Evolutionary conservation across 2,329 filamentous ascomycete species (phyloP), one percentile per base, ranked within the genome.

Genomic region (Fusarium sacchari): DNA sequence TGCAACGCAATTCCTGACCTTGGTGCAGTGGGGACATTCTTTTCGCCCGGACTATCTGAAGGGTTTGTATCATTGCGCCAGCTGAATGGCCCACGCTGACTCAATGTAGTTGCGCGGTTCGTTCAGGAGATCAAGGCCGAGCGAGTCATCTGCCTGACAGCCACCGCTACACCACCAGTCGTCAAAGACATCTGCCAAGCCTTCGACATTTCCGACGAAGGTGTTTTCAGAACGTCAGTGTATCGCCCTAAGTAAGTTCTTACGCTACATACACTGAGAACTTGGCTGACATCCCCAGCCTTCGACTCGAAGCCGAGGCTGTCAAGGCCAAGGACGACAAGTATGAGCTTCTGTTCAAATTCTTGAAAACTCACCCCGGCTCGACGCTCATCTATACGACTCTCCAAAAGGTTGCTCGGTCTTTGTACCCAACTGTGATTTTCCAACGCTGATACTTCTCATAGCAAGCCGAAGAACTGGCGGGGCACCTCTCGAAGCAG

Each of bases 301-400:
- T 92, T 10, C 82, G 84, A n/a, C 80, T 92, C 3, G 80, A 87
- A n/a, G 88, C 86, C 4, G 81, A 86, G 71, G 81, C 84, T 0
- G 82, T 84, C 10, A 58, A 74, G 9, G 82, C 73, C 1, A 85
- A 84, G 43, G 72, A 84, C 13, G 85, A 87, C 5, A 86, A 88
- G 56, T 83, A 84, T 46, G 80, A 84, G 5, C 81, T 82, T 47
- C 76, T 89, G 17, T 82, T 84, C 39, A 67, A 79, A 1, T 91
- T 90, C 67, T 80, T 92, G 14, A 80, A 80, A 37, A 71, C 82
- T 1, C 83, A 91, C 62, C 81, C 83, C 3, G 90, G 90, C 0
- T 83, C 89, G 6, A 88, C 88, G 1, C 87, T 92, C 28, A 83
- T 92, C 18, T 92, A 92, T 61, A 88, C 91, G 3, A 90, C 89